Evolutionary conservation across 1,284 basidiomycete genomes (phyloP).

Genomic region (Fomitopsis palustris): DNA sequence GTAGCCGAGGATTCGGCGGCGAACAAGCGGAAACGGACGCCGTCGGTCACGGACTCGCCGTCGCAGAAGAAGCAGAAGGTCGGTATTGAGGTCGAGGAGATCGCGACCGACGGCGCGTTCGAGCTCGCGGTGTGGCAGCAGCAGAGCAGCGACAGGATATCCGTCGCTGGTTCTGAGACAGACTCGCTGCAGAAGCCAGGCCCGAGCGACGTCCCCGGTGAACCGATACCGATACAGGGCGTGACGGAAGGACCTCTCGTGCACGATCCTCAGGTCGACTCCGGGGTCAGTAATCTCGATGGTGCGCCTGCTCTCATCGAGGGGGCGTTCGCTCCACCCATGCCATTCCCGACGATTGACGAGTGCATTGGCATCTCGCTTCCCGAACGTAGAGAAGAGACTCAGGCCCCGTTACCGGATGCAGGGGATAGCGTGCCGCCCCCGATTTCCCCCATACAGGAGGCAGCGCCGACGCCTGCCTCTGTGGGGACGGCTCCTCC

Average conservation of each 20-base stretch:
- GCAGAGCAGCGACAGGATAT: background rate
- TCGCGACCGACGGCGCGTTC: constrained; percentile 3
- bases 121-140: constrained; percentile 4
- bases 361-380: background rate
- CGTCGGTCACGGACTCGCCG: constrained; percentile 2
- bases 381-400: background rate
- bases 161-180: background rate
- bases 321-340: background rate
- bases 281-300: background rate
- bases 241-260: background rate
- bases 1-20: constrained; percentile 5
- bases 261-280: background rate
- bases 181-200: background rate
- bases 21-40: constrained; percentile 5
- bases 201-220: background rate
- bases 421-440: background rate
- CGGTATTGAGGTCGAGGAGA: constrained; percentile 11
- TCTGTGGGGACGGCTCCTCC: background rate
- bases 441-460: background rate
- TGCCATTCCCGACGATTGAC: background rate
- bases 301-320: background rate
- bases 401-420: background rate
- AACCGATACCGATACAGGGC: background rate
- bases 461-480: too few species aligned
- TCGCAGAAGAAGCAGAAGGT: constrained; percentile 1